Evolutionary conservation across 306 rosid genomes (phyloP).

Genomic region (Pterocarpus santalinus): DNA sequence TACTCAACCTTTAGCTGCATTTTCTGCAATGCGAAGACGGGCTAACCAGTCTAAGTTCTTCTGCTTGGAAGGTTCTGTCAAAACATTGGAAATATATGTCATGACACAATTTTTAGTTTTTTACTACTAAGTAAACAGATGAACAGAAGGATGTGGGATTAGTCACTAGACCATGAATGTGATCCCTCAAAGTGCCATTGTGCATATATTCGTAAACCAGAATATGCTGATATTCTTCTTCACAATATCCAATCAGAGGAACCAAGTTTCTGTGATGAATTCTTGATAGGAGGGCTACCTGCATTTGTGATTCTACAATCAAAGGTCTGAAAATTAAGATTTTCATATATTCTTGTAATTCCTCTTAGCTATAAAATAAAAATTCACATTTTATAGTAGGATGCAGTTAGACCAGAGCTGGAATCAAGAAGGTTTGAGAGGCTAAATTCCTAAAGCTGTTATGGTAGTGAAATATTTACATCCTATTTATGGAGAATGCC

Average conservation of each 20-base stretch:
- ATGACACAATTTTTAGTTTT: slow-evolving; percentile 23
- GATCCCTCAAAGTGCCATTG: slow-evolving; percentile 88
- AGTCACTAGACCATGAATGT: slow-evolving; percentile 67
- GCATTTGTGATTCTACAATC: slow-evolving; percentile 49
- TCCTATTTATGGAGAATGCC: not conserved
- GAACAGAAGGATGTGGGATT: slow-evolving; percentile 35
- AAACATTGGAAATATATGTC: slow-evolving; percentile 36
- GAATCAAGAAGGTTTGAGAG: slow-evolving; percentile 1
- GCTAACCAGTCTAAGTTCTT: slow-evolving; percentile 73
- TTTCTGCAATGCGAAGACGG: slow-evolving; percentile 84
- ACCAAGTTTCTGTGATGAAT: slow-evolving; percentile 96
- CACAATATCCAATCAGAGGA: slow-evolving; percentile 86
- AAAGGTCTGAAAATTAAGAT: slow-evolving; percentile 38
- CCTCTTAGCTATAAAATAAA: not conserved
- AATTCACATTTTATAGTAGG: slow-evolving; percentile 18
- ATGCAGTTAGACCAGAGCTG: not conserved
- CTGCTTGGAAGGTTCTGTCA: slow-evolving; percentile 61
- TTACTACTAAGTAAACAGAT: slow-evolving; percentile 18
- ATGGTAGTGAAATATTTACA: not conserved
- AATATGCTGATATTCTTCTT: slow-evolving; percentile 77
- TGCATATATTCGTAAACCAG: slow-evolving; percentile 91
- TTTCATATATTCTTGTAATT: slow-evolving; percentile 25
- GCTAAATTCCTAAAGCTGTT: not conserved
- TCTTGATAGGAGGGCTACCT: slow-evolving; percentile 89
- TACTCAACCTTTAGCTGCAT: slow-evolving; percentile 87